Conservation (phyloP, 495 filamentous ascomycete genomes). For the Penicillium pancosmium region DNA sequence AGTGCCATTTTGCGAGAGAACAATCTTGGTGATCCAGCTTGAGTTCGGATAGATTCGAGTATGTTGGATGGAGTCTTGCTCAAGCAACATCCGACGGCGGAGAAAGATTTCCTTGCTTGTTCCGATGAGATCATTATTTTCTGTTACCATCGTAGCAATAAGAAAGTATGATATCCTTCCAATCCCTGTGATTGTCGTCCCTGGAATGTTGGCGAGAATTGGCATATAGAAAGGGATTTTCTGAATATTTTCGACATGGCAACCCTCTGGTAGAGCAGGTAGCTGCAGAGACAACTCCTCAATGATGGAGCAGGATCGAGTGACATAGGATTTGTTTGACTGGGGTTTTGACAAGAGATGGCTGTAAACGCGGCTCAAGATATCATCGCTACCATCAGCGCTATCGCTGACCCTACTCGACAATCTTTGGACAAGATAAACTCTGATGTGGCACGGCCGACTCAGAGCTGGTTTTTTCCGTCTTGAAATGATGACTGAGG, state of each 20-base stretch:
- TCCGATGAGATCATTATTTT: background rate
- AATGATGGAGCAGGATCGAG: constrained; percentile 8
- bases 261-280: background rate
- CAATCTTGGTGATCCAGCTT: constrained; percentile 9
- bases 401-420: constrained; percentile 1
- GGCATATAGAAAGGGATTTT: constrained; percentile 15
- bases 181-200: constrained; percentile 7
- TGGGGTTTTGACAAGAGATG: constrained; percentile 2
- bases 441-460: background rate
- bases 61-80: constrained; percentile 9
- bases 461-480: background rate
- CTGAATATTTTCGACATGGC: constrained; percentile 2
- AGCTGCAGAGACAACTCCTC: constrained; percentile 6
- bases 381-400: background rate
- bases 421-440: constrained; percentile 11
- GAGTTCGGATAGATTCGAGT: constrained; percentile 14
- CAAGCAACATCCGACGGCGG: constrained; percentile 8
- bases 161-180: constrained; percentile 16
- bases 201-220: constrained; percentile 6
- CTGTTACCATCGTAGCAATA: constrained; percentile 5
- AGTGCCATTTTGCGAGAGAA: constrained; percentile 11
- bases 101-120: constrained; percentile 12
- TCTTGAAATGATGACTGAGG: constrained; percentile 5
- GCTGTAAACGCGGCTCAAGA: constrained; percentile 4
- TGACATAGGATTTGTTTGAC: background rate